phyloP scores from a whole-genome alignment of 768 basidiomycete genomes.

The Tricholoma saponaceum region DNA sequence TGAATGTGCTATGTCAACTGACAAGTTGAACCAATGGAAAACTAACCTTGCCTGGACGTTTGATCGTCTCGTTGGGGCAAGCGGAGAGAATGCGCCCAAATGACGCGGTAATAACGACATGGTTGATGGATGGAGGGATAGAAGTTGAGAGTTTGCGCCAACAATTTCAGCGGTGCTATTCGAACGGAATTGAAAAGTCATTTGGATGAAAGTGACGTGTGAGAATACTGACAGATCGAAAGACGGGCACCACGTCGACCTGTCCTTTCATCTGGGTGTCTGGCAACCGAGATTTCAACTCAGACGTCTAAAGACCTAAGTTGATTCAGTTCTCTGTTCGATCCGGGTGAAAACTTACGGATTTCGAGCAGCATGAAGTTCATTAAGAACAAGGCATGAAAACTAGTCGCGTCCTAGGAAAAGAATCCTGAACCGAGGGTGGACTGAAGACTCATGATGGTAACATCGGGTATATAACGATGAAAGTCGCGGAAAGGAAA shows the following conservation, averaged over 20 bases:
- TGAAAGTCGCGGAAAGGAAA: not conserved
- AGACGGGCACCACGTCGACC: conserved; percentile 59
- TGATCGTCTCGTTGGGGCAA: conserved; percentile 47
- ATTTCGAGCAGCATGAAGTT: conserved; percentile 65
- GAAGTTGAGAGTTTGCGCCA: conserved; percentile 48
- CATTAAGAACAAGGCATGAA: conserved; percentile 68
- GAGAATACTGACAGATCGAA: conserved; percentile 47
- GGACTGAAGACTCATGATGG: not conserved
- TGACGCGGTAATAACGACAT: conserved; percentile 82
- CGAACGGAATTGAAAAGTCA: conserved; percentile 2
- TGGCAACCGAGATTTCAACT: conserved; percentile 62
- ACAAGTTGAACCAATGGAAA: not conserved
- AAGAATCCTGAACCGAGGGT: conserved; percentile 59
- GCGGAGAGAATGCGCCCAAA: conserved; percentile 83
- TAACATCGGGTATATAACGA: not conserved
- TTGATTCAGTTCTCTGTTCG: not conserved
- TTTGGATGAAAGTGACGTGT: not conserved
- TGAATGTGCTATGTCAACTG: not conserved
- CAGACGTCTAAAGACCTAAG: conserved; percentile 63
- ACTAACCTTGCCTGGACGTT: conserved; percentile 71
- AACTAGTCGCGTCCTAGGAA: conserved; percentile 91
- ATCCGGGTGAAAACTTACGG: conserved; percentile 1
- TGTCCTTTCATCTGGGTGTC: conserved; percentile 61
- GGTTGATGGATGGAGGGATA: conserved; percentile 39
- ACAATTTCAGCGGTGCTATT: conserved; percentile 65